These are phyloP conservation scores for Lipomyces anomalus DNA, from an alignment of 805 yeast species.

Conservation along the genomic window DNA sequence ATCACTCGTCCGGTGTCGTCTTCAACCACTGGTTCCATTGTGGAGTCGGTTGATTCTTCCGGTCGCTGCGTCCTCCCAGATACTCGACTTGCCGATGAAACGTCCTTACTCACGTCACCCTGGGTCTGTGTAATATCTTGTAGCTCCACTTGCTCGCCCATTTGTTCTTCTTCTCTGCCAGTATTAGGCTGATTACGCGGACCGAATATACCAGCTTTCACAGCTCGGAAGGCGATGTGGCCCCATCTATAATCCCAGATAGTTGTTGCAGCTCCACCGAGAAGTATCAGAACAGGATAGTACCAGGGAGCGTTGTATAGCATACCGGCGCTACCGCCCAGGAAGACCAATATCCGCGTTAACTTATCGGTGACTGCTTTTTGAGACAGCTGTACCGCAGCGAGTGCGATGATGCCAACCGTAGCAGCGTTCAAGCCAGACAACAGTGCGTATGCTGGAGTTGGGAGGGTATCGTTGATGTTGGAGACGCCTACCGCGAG, in stretches of 20 bases:
- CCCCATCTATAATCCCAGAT: slow-evolving; percentile 9
- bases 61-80: background rate
- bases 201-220: too few relatives aligned
- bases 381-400: slow-evolving; percentile 2
- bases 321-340: slow-evolving; percentile 1
- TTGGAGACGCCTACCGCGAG: slow-evolving; percentile 21
- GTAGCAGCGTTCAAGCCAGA: slow-evolving; percentile 7
- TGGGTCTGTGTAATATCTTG: background rate
- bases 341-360: slow-evolving; percentile 4
- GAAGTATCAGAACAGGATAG: slow-evolving; percentile 20
- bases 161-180: background rate
- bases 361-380: slow-evolving; percentile 6
- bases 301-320: slow-evolving; percentile 6
- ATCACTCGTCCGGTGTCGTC: background rate
- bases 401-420: slow-evolving; percentile 9
- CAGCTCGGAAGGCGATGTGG: background rate
- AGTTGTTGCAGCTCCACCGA: slow-evolving; percentile 12
- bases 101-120: background rate
- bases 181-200: background rate
- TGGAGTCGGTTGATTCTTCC: background rate
- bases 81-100: background rate
- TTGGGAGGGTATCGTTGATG: slow-evolving; percentile 6
- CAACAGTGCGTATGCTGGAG: slow-evolving; percentile 2
- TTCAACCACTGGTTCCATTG: background rate
- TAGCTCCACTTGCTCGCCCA: background rate